phyloP scores from a whole-genome alignment of 306 rosid species.

The Rubus idaeus region DNA sequence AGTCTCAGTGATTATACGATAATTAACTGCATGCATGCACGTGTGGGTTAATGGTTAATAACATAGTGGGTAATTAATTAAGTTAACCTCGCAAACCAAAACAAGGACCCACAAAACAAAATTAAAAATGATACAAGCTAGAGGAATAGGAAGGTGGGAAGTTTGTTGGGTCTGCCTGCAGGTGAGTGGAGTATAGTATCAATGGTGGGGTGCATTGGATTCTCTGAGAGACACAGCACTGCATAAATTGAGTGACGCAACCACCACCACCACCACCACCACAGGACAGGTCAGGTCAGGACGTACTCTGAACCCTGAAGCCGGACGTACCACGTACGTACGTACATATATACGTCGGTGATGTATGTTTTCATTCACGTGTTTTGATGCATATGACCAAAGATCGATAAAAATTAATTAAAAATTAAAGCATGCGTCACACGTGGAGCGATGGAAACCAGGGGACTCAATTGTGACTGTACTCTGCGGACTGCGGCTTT shows the following conservation, averaged over 20 bases:
- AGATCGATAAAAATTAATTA: too few relatives aligned
- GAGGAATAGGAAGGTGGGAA: not conserved
- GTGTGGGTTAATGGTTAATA: conserved; percentile 5
- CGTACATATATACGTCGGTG: not conserved
- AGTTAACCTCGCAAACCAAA: not conserved
- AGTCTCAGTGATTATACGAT: not conserved
- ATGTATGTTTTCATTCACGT: not conserved
- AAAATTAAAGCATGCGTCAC: too few relatives aligned
- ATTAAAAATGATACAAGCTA: too few relatives aligned
- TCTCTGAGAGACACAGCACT: conserved; percentile 26
- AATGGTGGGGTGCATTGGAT: conserved; percentile 40
- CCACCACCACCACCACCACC: conserved; percentile 3
- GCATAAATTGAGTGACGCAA: conserved; percentile 1
- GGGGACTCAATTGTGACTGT: not conserved
- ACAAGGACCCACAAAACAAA: too few relatives aligned
- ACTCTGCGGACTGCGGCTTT: not conserved
- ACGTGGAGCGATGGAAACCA: not conserved
- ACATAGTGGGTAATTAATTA: not conserved
- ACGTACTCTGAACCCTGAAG: not conserved
- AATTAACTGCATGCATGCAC: conserved; percentile 2
- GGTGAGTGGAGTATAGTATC: not conserved
- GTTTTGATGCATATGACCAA: not conserved
- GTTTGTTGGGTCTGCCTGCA: not conserved
- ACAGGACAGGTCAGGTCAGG: not conserved
- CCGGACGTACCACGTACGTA: not conserved